phyloP scores from a whole-genome alignment of 441 rosid genomes.

The Euphorbia celastroides region DNA sequence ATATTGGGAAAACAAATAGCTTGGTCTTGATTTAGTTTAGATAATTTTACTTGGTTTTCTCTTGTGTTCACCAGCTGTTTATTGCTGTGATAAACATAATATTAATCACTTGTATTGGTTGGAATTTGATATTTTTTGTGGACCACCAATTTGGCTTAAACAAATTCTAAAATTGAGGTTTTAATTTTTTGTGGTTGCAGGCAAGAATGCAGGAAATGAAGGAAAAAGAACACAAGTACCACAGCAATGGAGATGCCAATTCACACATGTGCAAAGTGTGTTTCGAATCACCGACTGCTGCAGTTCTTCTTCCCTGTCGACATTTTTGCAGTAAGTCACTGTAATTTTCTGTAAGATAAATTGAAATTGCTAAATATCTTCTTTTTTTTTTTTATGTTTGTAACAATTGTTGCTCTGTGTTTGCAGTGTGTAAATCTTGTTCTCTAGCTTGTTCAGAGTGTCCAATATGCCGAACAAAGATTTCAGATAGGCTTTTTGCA shows the following conservation, averaged over 20 bases:
- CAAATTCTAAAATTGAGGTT: neutral
- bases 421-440: constrained; percentile 96
- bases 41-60: neutral
- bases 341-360: constrained; percentile 2
- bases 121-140: neutral
- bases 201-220: constrained; percentile 97
- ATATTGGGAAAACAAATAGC: no score
- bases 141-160: neutral
- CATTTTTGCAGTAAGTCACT: constrained; percentile 90
- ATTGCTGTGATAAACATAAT: neutral
- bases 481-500: constrained; percentile 85
- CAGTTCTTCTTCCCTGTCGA: constrained; percentile 95
- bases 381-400: neutral
- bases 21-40: no score
- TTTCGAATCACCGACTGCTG: constrained; percentile 87
- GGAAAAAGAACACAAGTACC: constrained; percentile 70
- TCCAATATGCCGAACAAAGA: constrained; percentile 95
- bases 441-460: constrained; percentile 97
- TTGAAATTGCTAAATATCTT: neutral
- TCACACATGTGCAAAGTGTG: constrained; percentile 93
- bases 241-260: constrained; percentile 75
- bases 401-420: neutral
- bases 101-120: neutral
- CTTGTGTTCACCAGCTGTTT: neutral
- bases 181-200: constrained; percentile 30